phyloP scores from a whole-genome alignment of 2,329 filamentous ascomycete species.

The Penicillium sp. region DNA sequence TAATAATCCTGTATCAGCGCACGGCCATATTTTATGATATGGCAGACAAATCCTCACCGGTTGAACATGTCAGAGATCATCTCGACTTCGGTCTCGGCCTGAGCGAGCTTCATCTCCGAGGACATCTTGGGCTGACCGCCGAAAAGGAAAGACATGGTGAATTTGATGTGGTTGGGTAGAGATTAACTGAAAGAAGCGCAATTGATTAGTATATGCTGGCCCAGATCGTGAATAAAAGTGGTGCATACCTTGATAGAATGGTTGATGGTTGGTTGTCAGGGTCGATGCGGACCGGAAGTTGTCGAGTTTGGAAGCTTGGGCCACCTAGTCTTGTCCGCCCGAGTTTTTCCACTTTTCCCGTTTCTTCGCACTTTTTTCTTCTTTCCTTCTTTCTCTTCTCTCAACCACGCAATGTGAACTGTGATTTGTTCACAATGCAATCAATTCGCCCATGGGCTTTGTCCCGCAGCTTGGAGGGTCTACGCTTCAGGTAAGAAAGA shows the following conservation, averaged over 20 bases:
- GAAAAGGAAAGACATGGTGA: constrained; percentile 71
- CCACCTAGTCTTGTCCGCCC: constrained; percentile 20
- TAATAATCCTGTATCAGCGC: not conserved
- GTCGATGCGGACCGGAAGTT: constrained; percentile 9
- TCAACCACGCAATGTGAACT: constrained; percentile 25
- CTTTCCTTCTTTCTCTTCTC: constrained; percentile 13
- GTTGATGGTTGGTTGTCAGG: constrained; percentile 13
- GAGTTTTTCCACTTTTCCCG: constrained; percentile 19
- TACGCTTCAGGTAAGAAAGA: constrained; percentile 36
- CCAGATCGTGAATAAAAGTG: not conserved
- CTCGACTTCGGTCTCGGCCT: constrained; percentile 95
- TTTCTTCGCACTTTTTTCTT: constrained; percentile 2
- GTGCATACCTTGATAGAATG: not conserved
- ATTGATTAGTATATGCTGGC: not conserved
- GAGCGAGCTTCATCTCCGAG: constrained; percentile 95
- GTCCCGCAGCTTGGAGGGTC: constrained; percentile 31
- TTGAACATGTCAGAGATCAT: constrained; percentile 98
- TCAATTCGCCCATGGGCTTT: constrained; percentile 39
- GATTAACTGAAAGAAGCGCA: not conserved
- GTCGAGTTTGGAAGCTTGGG: constrained; percentile 29
- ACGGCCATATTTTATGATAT: not conserved
- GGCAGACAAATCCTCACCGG: constrained; percentile 61
- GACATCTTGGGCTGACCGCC: constrained; percentile 77
- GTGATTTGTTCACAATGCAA: constrained; percentile 35
- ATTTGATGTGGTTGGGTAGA: constrained; percentile 16